These are phyloP conservation scores for Pseudogymnoascus sp. DNA, from an alignment of 2,329 filamentous ascomycete genomes.

Conservation along the genomic window DNA sequence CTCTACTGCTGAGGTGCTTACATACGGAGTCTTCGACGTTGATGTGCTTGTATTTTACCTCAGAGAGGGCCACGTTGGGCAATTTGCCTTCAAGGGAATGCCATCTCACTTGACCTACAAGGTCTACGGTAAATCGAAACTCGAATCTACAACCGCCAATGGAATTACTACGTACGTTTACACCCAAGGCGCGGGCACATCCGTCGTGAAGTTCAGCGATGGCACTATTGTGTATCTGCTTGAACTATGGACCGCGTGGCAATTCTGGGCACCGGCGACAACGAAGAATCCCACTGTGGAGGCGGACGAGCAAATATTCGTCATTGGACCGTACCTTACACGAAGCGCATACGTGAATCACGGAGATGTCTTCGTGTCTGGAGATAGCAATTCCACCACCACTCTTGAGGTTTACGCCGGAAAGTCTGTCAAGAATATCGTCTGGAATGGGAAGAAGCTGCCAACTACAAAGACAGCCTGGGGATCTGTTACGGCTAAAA, in stretches of 20 bases:
- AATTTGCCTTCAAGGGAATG: constrained; percentile 41
- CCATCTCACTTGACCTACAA: constrained; percentile 32
- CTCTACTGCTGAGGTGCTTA: constrained; percentile 44
- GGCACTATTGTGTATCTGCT: constrained; percentile 45
- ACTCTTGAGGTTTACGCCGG: constrained; percentile 38
- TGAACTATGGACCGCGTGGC: constrained; percentile 46
- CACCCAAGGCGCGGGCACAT: constrained; percentile 39
- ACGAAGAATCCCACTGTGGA: constrained; percentile 38
- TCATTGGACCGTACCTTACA: constrained; percentile 39
- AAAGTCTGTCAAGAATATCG: constrained; percentile 34
- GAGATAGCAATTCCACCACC: constrained; percentile 36
- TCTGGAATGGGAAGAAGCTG: constrained; percentile 39
- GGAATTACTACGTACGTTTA: constrained; percentile 36
- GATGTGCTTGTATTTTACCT: constrained; percentile 44
- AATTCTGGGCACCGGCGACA: constrained; percentile 47
- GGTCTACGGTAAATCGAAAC: constrained; percentile 34
- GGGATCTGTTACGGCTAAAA: constrained; percentile 36
- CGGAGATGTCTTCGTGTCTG: constrained; percentile 31
- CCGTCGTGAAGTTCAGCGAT: constrained; percentile 42
- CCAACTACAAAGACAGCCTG: constrained; percentile 35
- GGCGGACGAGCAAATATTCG: constrained; percentile 40
- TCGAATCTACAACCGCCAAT: constrained; percentile 27
- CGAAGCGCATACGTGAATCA: constrained; percentile 32
- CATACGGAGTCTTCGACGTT: constrained; percentile 39
- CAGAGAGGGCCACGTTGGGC: constrained; percentile 40